These are phyloP conservation scores for Boletus pseudopeckii DNA, from an alignment of 768 basidiomycete species.

Conservation along the genomic window DNA sequence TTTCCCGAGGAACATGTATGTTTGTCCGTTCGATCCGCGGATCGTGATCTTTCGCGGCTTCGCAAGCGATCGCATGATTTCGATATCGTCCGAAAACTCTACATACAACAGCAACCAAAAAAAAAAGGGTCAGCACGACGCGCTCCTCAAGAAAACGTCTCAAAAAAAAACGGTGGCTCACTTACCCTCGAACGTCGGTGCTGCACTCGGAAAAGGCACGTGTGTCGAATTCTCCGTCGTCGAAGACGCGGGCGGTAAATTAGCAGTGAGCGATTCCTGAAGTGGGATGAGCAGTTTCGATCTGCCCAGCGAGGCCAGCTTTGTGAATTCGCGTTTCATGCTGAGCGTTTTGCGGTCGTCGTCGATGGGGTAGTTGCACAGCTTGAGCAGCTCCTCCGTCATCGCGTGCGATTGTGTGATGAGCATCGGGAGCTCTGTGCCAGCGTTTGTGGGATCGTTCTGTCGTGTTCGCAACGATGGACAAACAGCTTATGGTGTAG, in stretches of 20 bases:
- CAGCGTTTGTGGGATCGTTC: slow-evolving; percentile 44
- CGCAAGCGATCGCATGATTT: slow-evolving; percentile 88
- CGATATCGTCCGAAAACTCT: slow-evolving; percentile 83
- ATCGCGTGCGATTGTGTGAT: slow-evolving; percentile 55
- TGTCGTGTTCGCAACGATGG: slow-evolving; percentile 21
- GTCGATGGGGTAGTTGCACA: slow-evolving; percentile 57
- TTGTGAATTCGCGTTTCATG: slow-evolving; percentile 53
- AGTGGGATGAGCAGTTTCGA: slow-evolving; percentile 82
- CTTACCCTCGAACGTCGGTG: slow-evolving; percentile 71
- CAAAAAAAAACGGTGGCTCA: background rate
- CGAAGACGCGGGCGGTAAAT: slow-evolving; percentile 72
- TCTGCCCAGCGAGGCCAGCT: slow-evolving; percentile 52
- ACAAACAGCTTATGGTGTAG: background rate
- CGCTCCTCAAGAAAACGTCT: background rate
- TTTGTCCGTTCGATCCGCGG: slow-evolving; percentile 73
- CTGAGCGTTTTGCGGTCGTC: slow-evolving; percentile 36
- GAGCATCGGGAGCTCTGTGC: slow-evolving; percentile 43
- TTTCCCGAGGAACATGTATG: slow-evolving; percentile 91
- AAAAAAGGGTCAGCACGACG: background rate
- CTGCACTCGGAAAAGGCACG: slow-evolving; percentile 74
- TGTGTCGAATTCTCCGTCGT: slow-evolving; percentile 49
- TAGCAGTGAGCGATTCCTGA: slow-evolving; percentile 88
- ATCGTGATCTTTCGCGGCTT: slow-evolving; percentile 90
- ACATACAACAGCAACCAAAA: background rate
- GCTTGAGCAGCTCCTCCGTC: slow-evolving; percentile 63